Evolutionary conservation across 371 early-diverging fungal genomes (phyloP).

Genomic region (Mortierella sp.): DNA sequence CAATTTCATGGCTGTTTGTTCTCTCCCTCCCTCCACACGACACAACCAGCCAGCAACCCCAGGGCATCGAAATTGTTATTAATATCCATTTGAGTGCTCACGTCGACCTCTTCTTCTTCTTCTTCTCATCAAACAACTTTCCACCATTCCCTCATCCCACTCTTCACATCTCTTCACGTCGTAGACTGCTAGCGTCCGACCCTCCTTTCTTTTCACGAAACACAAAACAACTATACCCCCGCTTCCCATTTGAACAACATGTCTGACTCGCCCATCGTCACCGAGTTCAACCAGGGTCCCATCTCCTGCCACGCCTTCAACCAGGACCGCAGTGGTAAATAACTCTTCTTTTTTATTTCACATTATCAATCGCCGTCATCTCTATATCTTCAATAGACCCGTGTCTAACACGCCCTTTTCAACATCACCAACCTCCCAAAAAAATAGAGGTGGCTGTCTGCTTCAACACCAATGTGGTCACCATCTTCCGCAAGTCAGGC

Average conservation of each 20-base stretch:
- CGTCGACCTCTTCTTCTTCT: background rate
- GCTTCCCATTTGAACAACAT: conserved; percentile 6
- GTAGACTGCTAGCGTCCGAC: conserved; percentile 60
- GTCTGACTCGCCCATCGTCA: conserved; percentile 40
- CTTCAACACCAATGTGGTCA: conserved; percentile 92
- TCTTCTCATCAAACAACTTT: background rate
- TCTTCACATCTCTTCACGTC: conserved; percentile 21
- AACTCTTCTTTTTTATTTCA: background rate
- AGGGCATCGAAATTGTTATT: background rate
- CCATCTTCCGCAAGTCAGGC: conserved; percentile 82
- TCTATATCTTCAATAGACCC: background rate
- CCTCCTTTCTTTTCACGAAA: background rate
- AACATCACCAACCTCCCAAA: background rate
- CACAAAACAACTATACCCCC: background rate
- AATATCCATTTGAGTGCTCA: background rate
- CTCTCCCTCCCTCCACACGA: background rate
- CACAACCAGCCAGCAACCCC: background rate
- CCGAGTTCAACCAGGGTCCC: conserved; percentile 73
- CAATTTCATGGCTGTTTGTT: background rate
- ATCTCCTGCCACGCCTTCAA: conserved; percentile 96
- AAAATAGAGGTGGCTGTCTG: conserved; percentile 91
- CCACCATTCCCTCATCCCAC: background rate
- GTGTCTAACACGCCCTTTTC: background rate
- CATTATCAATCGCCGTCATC: background rate
- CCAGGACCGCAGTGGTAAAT: conserved; percentile 85